Evolutionary conservation across 306 rosid species (phyloP), one percentile per base, ranked within the genome.

Genomic region (Potentilla sterilis): DNA sequence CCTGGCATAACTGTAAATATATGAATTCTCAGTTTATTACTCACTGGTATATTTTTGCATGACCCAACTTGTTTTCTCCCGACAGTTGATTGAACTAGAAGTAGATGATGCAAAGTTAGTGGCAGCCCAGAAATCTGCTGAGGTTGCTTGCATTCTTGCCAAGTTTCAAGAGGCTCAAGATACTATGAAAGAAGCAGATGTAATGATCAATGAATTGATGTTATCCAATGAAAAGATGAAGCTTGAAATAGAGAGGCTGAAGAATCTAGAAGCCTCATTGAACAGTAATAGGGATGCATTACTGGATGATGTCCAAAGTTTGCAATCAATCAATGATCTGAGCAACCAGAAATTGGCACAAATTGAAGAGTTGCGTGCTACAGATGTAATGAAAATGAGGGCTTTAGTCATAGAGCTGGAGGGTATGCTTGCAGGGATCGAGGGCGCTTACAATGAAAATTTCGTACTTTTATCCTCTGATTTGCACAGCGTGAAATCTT

Each of bases 131-230:
- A 92, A 89, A 82, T 82, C 90, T 55, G 89, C 88, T 58, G 96
- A 92, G 81, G 90, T 83, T 15, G 81, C 82, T 54, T 89, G 97
- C 83, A 82, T 95, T 85, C 88, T 89, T 77, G 87, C 86, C 57
- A 95, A 95, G 84, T 90, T 92, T 83, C 92, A 89, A 82, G 97
- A 90, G 78, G 96, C 97, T 66, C 97, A 90, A 82, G 88, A 87
- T 68, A 86, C 86, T 24, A 86, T 85, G 73, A 82, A 81, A 71
- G 95, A 92, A 88, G 93, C 97, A 69, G 96, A 95, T 85, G 76
- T 88, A 74, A 85, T 87, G 89, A 84, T 95, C 71, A 92, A 95
- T 72, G 90, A 80, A 67, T 85, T 95, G 80, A 72, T 90, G 82
- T 80, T 88, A 77, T 88, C 89, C 63, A 95, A 95, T 78, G 93